These are phyloP conservation scores for Penicillium macrosclerotiorum DNA, from an alignment of 495 filamentous ascomycete genomes.

Conservation along the genomic window DNA sequence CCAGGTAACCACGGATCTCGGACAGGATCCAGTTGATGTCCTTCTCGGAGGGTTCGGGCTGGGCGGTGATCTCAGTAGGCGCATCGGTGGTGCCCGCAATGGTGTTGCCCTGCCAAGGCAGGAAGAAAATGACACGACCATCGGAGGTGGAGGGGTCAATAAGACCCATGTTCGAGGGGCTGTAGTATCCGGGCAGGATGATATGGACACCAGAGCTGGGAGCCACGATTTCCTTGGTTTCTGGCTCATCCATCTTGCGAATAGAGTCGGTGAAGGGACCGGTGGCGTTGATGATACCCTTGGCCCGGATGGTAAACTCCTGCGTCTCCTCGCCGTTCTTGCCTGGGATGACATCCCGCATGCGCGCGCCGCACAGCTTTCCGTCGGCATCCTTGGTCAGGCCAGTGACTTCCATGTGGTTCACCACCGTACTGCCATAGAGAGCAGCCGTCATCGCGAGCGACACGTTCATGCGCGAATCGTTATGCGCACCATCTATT, in stretches of 20 bases:
- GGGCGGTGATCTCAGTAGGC: conserved; percentile 73
- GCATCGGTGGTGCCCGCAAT: conserved; percentile 97
- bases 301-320: conserved; percentile 76
- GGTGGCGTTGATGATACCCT: conserved; percentile 94
- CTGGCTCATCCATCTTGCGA: conserved; percentile 80
- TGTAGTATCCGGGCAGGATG: conserved; percentile 93
- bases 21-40: conserved; percentile 97
- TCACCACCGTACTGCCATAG: conserved; percentile 89
- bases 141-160: conserved; percentile 95
- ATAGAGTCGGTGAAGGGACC: conserved; percentile 94
- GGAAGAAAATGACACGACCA: conserved; percentile 97
- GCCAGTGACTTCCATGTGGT: conserved; percentile 85
- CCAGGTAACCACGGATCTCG: conserved; percentile 85
- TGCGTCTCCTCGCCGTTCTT: conserved; percentile 51
- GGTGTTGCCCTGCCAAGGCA: conserved; percentile 98
- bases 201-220: conserved; percentile 94
- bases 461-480: conserved; percentile 97
- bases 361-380: conserved; percentile 72
- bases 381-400: conserved; percentile 79
- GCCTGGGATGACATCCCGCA: conserved; percentile 71
- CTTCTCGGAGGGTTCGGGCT: conserved; percentile 84
- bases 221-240: conserved; percentile 81
- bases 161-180: conserved; percentile 90
- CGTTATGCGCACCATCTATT: conserved; percentile 90
- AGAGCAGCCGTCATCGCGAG: conserved; percentile 93